Base-by-base conservation (phyloP, 345 rosid species). In the Dipteronia dyeriana region DNA sequence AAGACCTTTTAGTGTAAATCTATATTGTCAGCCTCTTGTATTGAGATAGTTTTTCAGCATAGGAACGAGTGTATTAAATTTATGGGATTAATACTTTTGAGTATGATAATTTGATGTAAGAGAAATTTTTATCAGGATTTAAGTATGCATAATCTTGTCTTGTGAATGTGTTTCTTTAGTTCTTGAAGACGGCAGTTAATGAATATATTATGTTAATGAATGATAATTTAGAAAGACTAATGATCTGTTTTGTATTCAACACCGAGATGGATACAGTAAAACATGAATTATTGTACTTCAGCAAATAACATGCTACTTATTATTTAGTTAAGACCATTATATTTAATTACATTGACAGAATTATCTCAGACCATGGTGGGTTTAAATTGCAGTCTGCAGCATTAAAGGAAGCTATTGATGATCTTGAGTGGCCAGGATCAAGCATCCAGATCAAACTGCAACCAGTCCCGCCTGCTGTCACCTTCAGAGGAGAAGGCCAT, bases 361-460 rank as follows among this genome's bases (percentile, higher is more conserved):
- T 57, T 31, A 67, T 71, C 70, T 73, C 19, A 74, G 60, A 71
- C 70, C 6, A 20, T 66, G 49, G 9, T 78, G 51, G 69, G 5
- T 41, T 39, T 29, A 41, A 29, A 57, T 75, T 73, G 43, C 78
- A 94, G 99, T 96, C 98, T 80, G 88, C 95, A 51, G 95, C 97
- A 41, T 64, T 94, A 66, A 94, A 96, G 85, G 99, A 96, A 91
- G 95, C 99, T 23, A 86, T 94, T 41, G 98, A 92, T 85, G 99
- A 94, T 82, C 95, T 94, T 68, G 97, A 94, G 80, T 96, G 97
- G 97, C 97, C 97, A 75, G 97, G 98, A 72, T 86, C 99, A 63
- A 86, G 94, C 80, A 87, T 96, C 76, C 84, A 88, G 80, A 90
- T 96, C 80, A 86, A 80, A 71, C 86, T 96, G 76, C 85, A 79